These are phyloP conservation scores for Oenanthe javanica DNA, from an alignment of 140 eudicot genomes.

Conservation along the genomic window DNA sequence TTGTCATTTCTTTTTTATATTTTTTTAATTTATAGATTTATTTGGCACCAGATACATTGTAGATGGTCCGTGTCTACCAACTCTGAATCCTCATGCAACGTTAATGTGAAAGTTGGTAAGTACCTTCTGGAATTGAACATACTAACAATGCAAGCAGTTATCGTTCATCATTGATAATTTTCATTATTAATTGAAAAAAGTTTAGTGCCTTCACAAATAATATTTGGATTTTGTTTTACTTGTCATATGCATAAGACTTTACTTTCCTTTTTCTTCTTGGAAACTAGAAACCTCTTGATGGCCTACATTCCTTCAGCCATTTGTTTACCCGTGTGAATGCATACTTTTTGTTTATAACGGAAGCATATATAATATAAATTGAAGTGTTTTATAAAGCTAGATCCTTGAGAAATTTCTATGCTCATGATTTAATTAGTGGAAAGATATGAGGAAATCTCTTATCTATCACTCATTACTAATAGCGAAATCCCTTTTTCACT, in stretches of 20 bases:
- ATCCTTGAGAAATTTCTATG: not conserved
- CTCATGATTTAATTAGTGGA: not conserved
- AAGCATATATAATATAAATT: not conserved
- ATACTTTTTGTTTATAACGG: not conserved
- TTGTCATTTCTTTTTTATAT: not conserved
- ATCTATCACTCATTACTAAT: not conserved
- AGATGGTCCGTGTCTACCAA: constrained; percentile 58
- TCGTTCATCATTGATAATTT: not conserved
- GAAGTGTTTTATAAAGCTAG: not conserved
- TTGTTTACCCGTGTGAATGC: not conserved
- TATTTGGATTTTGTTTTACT: not conserved
- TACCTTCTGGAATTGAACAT: not conserved
- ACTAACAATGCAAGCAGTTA: not conserved
- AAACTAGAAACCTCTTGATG: not conserved
- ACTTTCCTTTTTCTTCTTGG: not conserved
- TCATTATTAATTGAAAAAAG: not conserved
- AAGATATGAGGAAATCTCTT: not conserved
- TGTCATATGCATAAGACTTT: not conserved
- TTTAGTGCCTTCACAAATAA: not conserved
- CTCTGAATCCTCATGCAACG: constrained; percentile 63
- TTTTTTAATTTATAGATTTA: not conserved
- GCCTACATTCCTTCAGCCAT: not conserved
- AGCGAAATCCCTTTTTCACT: not conserved
- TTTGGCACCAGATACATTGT: constrained; percentile 68
- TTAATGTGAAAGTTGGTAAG: constrained; percentile 83